Conservation (phyloP, 768 basidiomycete genomes). For the Trametes villosa region DNA sequence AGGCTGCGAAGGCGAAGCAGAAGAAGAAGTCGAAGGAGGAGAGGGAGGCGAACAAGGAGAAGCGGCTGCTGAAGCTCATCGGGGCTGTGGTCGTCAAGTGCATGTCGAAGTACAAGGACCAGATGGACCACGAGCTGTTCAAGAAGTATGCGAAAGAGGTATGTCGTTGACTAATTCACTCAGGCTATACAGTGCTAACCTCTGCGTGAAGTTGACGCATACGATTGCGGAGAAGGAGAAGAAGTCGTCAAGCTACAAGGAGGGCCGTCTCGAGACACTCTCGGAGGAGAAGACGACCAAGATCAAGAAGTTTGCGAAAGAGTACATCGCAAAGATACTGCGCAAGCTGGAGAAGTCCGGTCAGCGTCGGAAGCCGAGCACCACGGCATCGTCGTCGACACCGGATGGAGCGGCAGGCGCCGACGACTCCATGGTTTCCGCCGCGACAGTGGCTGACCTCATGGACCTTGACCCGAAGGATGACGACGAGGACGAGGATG, state of each 20-base stretch:
- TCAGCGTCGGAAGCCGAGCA: slow-evolving; percentile 20
- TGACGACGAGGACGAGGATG: slow-evolving; percentile 34
- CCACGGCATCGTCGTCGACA: slow-evolving; percentile 15
- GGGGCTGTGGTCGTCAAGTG: slow-evolving; percentile 89
- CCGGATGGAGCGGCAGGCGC: slow-evolving; percentile 34
- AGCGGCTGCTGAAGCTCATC: slow-evolving; percentile 79
- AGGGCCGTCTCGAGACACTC: slow-evolving; percentile 72
- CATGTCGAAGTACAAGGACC: slow-evolving; percentile 86
- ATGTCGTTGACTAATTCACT: slow-evolving; percentile 25
- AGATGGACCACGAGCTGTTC: slow-evolving; percentile 80
- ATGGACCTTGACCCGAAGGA: slow-evolving; percentile 48
- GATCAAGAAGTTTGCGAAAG: slow-evolving; percentile 93
- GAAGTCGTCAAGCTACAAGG: slow-evolving; percentile 78
- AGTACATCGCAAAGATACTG: slow-evolving; percentile 83
- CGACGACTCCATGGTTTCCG: slow-evolving; percentile 28
- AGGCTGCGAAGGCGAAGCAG: slow-evolving; percentile 29
- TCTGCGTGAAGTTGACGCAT: slow-evolving; percentile 69
- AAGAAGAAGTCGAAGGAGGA: slow-evolving; percentile 58
- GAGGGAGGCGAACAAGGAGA: slow-evolving; percentile 77
- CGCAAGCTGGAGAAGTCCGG: slow-evolving; percentile 64
- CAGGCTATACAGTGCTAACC: neutral
- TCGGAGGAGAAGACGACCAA: slow-evolving; percentile 87
- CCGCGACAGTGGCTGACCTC: slow-evolving; percentile 41
- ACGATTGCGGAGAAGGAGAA: slow-evolving; percentile 95
- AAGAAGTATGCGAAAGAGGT: slow-evolving; percentile 97